Evolutionary conservation across 371 early-diverging fungal species (phyloP), one percentile per base, ranked within the genome.

Genomic region (Sporodiniella umbellata): DNA sequence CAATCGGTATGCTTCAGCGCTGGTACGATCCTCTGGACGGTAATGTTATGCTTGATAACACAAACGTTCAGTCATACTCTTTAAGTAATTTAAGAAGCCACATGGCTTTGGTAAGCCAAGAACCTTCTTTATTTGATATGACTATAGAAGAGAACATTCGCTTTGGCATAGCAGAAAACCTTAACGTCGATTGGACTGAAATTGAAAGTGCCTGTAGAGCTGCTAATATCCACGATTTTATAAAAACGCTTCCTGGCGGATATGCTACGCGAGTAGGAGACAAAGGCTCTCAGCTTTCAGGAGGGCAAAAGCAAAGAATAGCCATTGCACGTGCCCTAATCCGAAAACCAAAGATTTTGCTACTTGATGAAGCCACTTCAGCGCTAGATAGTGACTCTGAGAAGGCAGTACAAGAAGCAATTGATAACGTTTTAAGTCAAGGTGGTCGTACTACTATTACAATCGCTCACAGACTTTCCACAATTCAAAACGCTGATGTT

Each of bases 331-430:
- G 90, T 51, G 85, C 84, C 0, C 22, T 85, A 48, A 81, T 98
- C 55, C 84, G 88, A 35, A 84, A 95, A 48, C 95, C 95, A 14
- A 80, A 72, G 44, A 81, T 98, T n/a, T 66, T 98, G 33, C 66
- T 98, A 21, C 67, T 98, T 25, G 99, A 99, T 64, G 99, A 99
- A 62, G 95, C 99, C 0, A 98, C 99, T 3, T 88, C 90, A 7
- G 95, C 96, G 0, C 58, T 96, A 40, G 96, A 96, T 65, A 84
- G 89, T 18, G 83, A 89, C 51, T 83, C 87, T 37, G 99, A 99
- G 63, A 81, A 80, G 48, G 64, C 90, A 19, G 92, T 98, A 6
- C 93, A 97, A 54, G 79, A 78, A 40, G 96, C 94, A 0, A 65
- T 98, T 30, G 89, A 91, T 56, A 71, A 60, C 19, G 89, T 93